These are phyloP conservation scores for Colletotrichum paranaense DNA, from an alignment of 2,329 filamentous ascomycete species.

Conservation along the genomic window DNA sequence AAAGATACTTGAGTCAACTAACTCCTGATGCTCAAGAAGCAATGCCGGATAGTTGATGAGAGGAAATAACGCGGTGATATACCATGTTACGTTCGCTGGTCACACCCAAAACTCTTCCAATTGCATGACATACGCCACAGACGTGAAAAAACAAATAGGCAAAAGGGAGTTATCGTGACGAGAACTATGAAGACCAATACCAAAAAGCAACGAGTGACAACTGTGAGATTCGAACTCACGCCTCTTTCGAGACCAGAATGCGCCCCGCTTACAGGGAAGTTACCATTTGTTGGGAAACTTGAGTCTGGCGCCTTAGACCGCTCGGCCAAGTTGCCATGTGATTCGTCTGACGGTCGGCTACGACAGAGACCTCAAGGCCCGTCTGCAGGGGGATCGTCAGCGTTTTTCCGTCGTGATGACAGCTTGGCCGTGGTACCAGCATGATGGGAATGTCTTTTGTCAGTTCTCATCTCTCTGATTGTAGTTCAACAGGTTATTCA, in stretches of 20 bases:
- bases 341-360: rapidly evolving
- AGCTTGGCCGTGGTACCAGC: background rate
- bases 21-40: too few species aligned
- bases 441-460: background rate
- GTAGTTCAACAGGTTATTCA: background rate
- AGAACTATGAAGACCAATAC: background rate
- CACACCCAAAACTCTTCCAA: too few species aligned
- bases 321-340: conserved; percentile 13
- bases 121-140: too few species aligned
- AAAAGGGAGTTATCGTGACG: background rate
- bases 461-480: background rate
- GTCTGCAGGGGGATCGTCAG: background rate
- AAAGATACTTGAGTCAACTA: too few species aligned
- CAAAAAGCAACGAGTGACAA: background rate
- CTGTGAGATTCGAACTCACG: conserved; percentile 24
- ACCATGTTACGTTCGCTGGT: too few species aligned
- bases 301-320: conserved; percentile 18
- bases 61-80: too few species aligned
- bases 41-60: too few species aligned
- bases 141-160: background rate
- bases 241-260: conserved; percentile 22
- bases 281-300: background rate
- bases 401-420: background rate
- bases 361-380: background rate
- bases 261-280: conserved; percentile 5